These are phyloP conservation scores for Exophiala oligosperma DNA, from an alignment of 2,329 filamentous ascomycete species.

Conservation along the genomic window DNA sequence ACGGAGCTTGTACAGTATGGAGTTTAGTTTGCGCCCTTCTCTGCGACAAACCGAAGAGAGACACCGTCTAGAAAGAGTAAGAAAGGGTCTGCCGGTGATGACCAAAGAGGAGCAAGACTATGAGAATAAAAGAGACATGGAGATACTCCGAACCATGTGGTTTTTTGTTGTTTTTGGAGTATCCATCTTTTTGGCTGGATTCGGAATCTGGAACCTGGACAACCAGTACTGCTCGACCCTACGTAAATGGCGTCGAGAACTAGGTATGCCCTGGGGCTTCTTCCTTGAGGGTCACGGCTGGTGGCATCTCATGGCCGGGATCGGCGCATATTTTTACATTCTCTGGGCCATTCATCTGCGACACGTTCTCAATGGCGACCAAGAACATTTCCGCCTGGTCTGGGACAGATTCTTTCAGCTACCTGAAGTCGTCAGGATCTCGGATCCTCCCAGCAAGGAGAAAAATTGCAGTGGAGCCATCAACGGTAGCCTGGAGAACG, in stretches of 20 bases:
- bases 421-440: constrained; percentile 47
- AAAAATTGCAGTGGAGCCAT: too few species aligned
- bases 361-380: constrained; percentile 70
- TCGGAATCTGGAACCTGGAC: constrained; percentile 76
- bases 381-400: constrained; percentile 68
- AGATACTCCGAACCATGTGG: constrained; percentile 71
- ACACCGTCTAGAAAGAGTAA: constrained; percentile 43
- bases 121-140: constrained; percentile 56
- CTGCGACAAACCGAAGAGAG: constrained; percentile 51
- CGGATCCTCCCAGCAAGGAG: constrained; percentile 12
- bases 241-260: constrained; percentile 62
- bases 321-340: constrained; percentile 82
- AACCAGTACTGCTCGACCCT: constrained; percentile 71
- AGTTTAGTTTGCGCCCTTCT: constrained; percentile 61
- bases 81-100: constrained; percentile 38
- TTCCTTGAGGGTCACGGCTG: constrained; percentile 72
- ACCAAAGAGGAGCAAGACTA: constrained; percentile 47
- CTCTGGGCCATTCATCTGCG: constrained; percentile 81
- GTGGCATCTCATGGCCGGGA: constrained; percentile 80
- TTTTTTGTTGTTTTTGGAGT: constrained; percentile 69
- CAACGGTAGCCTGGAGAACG: constrained; percentile 3
- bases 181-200: constrained; percentile 71
- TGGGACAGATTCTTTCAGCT: constrained; percentile 67
- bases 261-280: constrained; percentile 78
- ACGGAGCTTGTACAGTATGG: constrained; percentile 77